A percentile compares a stretch with the other conserved stretches of the same genome.
Evolutionary conservation across 2,329 filamentous ascomycete species (phyloP).

Genomic region (Talaromyces sp.): DNA sequence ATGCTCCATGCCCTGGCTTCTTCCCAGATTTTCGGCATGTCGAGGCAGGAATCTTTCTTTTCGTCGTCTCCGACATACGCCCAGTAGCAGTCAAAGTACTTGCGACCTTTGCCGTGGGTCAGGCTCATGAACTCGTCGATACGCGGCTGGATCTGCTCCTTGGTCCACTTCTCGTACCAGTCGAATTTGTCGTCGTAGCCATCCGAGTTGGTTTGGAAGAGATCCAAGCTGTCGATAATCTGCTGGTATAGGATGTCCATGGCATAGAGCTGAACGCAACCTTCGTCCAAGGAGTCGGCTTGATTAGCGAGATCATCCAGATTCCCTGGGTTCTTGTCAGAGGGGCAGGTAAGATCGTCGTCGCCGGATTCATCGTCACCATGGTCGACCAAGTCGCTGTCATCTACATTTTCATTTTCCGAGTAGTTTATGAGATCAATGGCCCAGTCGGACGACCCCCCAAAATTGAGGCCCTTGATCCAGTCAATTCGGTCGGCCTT

Average conservation of each 20-base stretch:
- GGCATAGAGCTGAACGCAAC: neutral
- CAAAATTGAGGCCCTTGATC: constrained; percentile 7
- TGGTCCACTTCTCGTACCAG: neutral
- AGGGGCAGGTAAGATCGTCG: neutral
- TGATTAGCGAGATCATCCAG: neutral
- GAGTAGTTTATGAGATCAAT: neutral
- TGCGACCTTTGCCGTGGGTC: neutral
- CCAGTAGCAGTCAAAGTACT: neutral
- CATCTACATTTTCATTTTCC: neutral
- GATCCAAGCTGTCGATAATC: neutral
- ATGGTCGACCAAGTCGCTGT: neutral
- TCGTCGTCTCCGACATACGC: neutral
- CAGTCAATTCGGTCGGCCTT: constrained; percentile 1
- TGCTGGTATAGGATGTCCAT: neutral
- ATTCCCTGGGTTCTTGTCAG: neutral
- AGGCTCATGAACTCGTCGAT: neutral
- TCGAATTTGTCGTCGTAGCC: neutral
- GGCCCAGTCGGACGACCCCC: constrained; percentile 2
- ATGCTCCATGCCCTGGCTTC: neutral
- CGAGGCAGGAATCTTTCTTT: neutral
- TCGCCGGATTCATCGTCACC: neutral
- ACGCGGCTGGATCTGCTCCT: neutral
- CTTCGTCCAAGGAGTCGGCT: neutral
- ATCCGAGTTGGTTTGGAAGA: neutral
- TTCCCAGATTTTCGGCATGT: neutral